Base-by-base conservation (phyloP, 345 rosid genomes). In the Pelargonium nanum region DNA sequence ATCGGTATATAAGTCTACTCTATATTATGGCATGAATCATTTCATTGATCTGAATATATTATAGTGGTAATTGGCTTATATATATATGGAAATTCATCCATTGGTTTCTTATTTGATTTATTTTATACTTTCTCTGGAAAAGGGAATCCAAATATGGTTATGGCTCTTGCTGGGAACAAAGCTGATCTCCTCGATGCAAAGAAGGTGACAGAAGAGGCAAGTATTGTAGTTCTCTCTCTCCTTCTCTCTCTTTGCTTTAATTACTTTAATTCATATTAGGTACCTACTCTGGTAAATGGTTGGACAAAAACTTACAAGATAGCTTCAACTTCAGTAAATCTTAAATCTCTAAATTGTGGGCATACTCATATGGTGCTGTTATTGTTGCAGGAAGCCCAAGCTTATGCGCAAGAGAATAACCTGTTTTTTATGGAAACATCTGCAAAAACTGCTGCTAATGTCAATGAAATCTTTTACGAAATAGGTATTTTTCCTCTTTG, bases 341-440 rank as follows among this genome's bases (percentile, higher is more conserved):
- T n/a, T n/a, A n/a, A n/a, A n/a, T n/a, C n/a, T 28, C 7, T 28
- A 7, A 28, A 28, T 28, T 28, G 32, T 28, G 7, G 7, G 7
- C 7, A 22, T 56, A 19, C 21, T 26, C 19, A 2, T 21, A 56
- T 66, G 15, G 17, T 19, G 30, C 32, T 30, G 26, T 26, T 63
- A 55, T 68, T 34, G 7, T 44, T 69, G 74, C 81, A 93, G 99
- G 99, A 87, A 65, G 97, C 99, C 23, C 79, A 87, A 73, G 61
- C 72, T 21, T 93, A 84, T 83, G 96, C 97, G 17, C 81, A 84
- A 53, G 99, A 93, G 69, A 80, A 87, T 61, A 80, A 83, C 50
- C 94, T 93, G 64, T 93, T 93, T 87, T 93, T 89, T 72, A 83
- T 85, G 90, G 99, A 93, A 78, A 89, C 97, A 53, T 93, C 99